Percentiles rank a stretch among this genome's conserved stretches.
Evolutionary conservation across 1,284 basidiomycete species (phyloP).

Genomic region (Sphaerobolus stellatus): DNA sequence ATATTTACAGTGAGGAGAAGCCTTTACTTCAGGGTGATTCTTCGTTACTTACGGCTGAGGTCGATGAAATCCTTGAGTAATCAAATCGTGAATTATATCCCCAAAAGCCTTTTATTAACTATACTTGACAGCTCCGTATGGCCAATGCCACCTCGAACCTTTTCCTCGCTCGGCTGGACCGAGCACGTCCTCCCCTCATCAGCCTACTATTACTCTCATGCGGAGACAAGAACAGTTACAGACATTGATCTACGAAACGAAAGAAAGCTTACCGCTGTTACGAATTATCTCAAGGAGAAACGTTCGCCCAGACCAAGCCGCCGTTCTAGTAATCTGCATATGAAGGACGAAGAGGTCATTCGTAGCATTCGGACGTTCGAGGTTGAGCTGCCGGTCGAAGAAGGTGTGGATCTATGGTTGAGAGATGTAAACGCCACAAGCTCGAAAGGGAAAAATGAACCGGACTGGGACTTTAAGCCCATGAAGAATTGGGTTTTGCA

Average conservation of each 20-base stretch:
- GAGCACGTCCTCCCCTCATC: slow-evolving; percentile 69
- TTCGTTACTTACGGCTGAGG: neutral
- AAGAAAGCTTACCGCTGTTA: slow-evolving; percentile 49
- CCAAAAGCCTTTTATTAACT: slow-evolving; percentile 1
- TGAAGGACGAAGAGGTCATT: neutral
- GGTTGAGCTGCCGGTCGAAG: slow-evolving; percentile 8
- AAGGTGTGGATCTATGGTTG: slow-evolving; percentile 58
- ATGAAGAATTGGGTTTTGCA: slow-evolving; percentile 66
- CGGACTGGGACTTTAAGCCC: slow-evolving; percentile 36
- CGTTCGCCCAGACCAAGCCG: slow-evolving; percentile 14
- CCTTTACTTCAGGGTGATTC: neutral
- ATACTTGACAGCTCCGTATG: slow-evolving; percentile 23
- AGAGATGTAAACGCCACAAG: slow-evolving; percentile 28
- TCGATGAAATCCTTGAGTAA: slow-evolving; percentile 13
- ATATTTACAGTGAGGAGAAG: slow-evolving; percentile 3
- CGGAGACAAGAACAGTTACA: slow-evolving; percentile 54
- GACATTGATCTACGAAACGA: slow-evolving; percentile 61
- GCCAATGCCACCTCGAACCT: slow-evolving; percentile 23
- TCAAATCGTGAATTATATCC: slow-evolving; percentile 6
- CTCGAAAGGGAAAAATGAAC: slow-evolving; percentile 20
- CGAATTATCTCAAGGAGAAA: slow-evolving; percentile 45
- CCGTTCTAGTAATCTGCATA: neutral
- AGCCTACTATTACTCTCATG: slow-evolving; percentile 63
- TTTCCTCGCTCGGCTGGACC: slow-evolving; percentile 53
- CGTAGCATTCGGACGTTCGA: neutral